Base-by-base conservation (phyloP, 208 protist genomes). In the Cochliopodium minus region DNA sequence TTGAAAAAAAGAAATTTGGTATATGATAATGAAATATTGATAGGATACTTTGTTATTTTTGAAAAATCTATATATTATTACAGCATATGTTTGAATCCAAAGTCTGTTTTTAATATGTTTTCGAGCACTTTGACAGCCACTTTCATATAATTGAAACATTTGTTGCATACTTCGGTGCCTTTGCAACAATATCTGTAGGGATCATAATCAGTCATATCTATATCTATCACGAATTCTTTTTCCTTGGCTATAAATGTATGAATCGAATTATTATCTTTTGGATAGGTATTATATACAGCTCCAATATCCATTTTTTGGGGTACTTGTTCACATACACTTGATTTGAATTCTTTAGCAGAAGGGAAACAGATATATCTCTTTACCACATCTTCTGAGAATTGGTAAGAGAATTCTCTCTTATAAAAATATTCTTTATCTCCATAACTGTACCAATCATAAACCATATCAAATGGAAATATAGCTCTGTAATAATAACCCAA, bases 191-290 rank as follows among this genome's bases (percentile, higher is more conserved):
- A 85, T 11, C 94, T 81, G 4, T 97, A 82, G 28, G 93, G 88
- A 71, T 98, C 90, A 76, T 98, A 99, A 71, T 98, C 96, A 36
- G 86, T 91, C 75, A 97, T 92, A 75, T 99, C 96, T 65, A 99
- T 98, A 86, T 99, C 96, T 62, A 98, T 96, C 4, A 97, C 86
- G 1, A 97, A 76, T 69, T 98, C 92, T 15, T 87, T 87, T 69
- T 94, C 77, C 5, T 81, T 52, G 1, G 86, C 73, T 32, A 83
- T 70, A 55, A 83, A 77, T n/a, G 60, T 54, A 42, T 30, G 20
- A 40, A 36, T 6, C 10, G 4, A 56, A 36, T 30, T 2, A 43
- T n/a, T 36, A 10, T 32, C 13, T 28, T 10, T 5, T 3, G 34
- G 17, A 28, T 2, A 2, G 1, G 46, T 39, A 32, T 32, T 73